A percentile compares a stretch with the other conserved stretches of the same genome.
Evolutionary conservation across 352 stramenopile genomes (phyloP).

Genomic region (Discostella stelligera): DNA sequence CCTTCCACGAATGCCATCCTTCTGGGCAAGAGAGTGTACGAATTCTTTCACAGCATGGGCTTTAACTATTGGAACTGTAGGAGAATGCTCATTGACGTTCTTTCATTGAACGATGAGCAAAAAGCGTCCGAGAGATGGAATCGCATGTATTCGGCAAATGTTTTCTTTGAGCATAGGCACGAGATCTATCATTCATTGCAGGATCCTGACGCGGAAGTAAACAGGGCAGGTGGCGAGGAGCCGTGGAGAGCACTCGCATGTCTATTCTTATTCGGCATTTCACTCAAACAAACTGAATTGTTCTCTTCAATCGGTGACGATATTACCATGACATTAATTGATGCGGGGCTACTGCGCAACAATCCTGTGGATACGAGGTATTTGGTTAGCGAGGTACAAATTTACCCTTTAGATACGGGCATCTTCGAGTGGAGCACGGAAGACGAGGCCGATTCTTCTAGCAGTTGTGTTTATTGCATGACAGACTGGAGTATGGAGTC

Average conservation of each 20-base stretch:
- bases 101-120: not conserved
- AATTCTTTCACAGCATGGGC: not conserved
- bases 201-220: not conserved
- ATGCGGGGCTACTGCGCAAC: slow-evolving; percentile 1
- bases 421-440: not conserved
- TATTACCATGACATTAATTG: not conserved
- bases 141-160: not conserved
- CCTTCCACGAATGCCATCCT: not conserved
- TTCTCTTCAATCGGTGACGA: not conserved
- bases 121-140: not conserved
- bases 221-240: not conserved
- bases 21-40: not conserved
- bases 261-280: not conserved
- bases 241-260: not conserved
- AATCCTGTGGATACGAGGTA: not conserved
- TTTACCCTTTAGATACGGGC: slow-evolving; percentile 20
- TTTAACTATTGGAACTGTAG: not conserved
- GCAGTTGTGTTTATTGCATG: slow-evolving; percentile 8
- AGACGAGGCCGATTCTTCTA: not conserved
- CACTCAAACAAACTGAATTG: not conserved
- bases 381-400: slow-evolving; percentile 32
- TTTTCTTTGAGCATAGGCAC: not conserved
- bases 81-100: not conserved
- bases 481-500: slow-evolving; percentile 42
- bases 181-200: not conserved